Conservation (phyloP, 2,329 filamentous ascomycete genomes). For the Curvularia verruculosa region DNA sequence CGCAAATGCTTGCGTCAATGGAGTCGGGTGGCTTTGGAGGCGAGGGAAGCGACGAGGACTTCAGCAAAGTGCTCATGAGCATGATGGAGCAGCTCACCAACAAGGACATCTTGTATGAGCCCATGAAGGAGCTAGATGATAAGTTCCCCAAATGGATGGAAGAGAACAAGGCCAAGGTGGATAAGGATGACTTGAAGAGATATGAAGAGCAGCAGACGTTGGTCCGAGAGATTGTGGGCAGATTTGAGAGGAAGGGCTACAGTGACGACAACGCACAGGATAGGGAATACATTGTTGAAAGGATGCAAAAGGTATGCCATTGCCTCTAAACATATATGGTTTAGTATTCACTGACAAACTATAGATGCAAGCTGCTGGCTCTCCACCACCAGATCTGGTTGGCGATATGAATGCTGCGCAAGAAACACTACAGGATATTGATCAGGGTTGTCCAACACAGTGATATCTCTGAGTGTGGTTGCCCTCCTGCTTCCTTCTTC, state of each 20-base stretch:
- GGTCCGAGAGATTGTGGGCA: conserved; percentile 83
- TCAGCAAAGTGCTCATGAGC: conserved; percentile 91
- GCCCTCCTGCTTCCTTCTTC: conserved; percentile 12
- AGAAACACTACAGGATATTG: conserved; percentile 64
- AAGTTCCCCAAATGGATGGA: conserved; percentile 92
- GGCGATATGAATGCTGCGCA: conserved; percentile 87
- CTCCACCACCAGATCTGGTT: conserved; percentile 87
- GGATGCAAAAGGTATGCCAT: conserved; percentile 85
- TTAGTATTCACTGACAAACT: neutral
- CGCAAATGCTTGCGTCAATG: conserved; percentile 92
- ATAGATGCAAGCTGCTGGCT: conserved; percentile 96
- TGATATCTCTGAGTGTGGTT: conserved; percentile 41
- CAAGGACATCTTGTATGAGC: conserved; percentile 97
- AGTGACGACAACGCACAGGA: conserved; percentile 80
- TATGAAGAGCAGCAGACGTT: conserved; percentile 81
- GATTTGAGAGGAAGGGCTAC: conserved; percentile 84
- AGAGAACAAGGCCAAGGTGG: conserved; percentile 71
- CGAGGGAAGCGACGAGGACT: conserved; percentile 75
- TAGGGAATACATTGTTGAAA: conserved; percentile 91
- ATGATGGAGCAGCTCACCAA: conserved; percentile 99
- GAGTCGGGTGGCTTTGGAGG: conserved; percentile 65
- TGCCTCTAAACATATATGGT: neutral
- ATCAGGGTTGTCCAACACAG: conserved; percentile 68
- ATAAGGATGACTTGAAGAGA: conserved; percentile 73
- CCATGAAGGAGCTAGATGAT: conserved; percentile 94